Conservation (phyloP, 495 filamentous ascomycete species). For the Daldinia vernicosa region DNA sequence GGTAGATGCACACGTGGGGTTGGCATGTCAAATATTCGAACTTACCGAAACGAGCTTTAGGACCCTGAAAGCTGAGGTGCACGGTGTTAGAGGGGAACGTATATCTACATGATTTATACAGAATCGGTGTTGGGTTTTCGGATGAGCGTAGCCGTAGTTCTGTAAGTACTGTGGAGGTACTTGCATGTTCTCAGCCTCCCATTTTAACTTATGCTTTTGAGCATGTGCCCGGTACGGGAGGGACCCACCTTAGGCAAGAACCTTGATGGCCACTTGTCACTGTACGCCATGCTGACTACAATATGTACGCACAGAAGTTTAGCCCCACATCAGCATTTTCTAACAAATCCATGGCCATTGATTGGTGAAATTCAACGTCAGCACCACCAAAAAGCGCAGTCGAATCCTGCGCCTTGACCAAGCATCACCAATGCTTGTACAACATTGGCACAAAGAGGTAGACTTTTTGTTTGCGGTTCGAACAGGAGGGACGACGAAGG, state of each 20-base stretch:
- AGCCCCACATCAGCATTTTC: conserved; percentile 26
- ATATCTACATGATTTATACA: conserved; percentile 7
- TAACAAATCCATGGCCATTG: conserved; percentile 31
- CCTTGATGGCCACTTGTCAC: conserved; percentile 36
- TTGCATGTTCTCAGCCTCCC: not conserved
- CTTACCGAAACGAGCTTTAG: conserved; percentile 23
- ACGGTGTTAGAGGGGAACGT: not conserved
- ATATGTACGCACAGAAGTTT: not conserved
- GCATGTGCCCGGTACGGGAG: not conserved
- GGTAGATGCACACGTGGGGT: not conserved
- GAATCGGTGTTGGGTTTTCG: not conserved
- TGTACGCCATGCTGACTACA: conserved; percentile 7
- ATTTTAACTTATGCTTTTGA: not conserved
- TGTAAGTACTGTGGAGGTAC: not conserved
- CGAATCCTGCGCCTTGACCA: not conserved
- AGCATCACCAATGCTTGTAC: conserved; percentile 5
- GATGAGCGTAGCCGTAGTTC: not conserved
- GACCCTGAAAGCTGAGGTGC: conserved; percentile 1
- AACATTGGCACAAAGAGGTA: no score
- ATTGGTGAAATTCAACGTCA: conserved; percentile 34
- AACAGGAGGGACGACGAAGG: conserved; percentile 6
- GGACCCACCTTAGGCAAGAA: conserved; percentile 11
- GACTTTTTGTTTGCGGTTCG: conserved; percentile 11
- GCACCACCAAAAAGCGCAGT: conserved; percentile 3
- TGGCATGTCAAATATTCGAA: not conserved